Evolutionary conservation across 305 asterid species (phyloP), one percentile per base, ranked within the genome.

Genomic region (Fraxinus sp.): DNA sequence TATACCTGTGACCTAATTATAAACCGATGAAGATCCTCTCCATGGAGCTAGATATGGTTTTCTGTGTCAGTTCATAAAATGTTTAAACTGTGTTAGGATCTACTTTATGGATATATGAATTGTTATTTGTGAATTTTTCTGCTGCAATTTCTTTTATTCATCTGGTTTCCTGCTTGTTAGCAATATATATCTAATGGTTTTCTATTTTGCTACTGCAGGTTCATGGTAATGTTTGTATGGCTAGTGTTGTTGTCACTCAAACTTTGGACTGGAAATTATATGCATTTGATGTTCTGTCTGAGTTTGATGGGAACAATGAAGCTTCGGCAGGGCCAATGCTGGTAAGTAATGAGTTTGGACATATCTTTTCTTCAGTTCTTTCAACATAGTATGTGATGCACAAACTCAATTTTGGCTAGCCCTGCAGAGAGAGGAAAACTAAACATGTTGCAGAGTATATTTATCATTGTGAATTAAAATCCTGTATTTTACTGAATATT

Each of bases 181-280:
- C 59, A 18, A 39, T 76, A 72, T 36, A 16, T 74, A 35, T 41
- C 59, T 66, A 76, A 83, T 57, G 49, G 44, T 85, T 62, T 78
- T 44, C 37, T 49, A 22, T 80, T 76, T 79, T 86, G 83, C 84
- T 84, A 84, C 76, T 86, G 87, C 95, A 96, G 99, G 98, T 96
- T 82, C 98, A 96, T 89, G 98, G 98, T 81, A 96, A 94, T 89
- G 99, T 96, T 89, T 96, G 95, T 84, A 88, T 91, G 93, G 92
- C 97, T 84, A 96, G 98, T 88, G 98, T 94, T 84, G 99, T 96
- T 75, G 98, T 94, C 80, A 94, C 99, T 71, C 95, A 89, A 88
- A 96, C 98, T 39, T 86, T 96, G 91, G 99, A 94, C 91, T 96
- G 98, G 99, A 96, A 96, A 82, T 90, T 96, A 88, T 97, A 96